phyloP scores from a whole-genome alignment of 2,329 filamentous ascomycete species.

The Aspergillus flavus region DNA sequence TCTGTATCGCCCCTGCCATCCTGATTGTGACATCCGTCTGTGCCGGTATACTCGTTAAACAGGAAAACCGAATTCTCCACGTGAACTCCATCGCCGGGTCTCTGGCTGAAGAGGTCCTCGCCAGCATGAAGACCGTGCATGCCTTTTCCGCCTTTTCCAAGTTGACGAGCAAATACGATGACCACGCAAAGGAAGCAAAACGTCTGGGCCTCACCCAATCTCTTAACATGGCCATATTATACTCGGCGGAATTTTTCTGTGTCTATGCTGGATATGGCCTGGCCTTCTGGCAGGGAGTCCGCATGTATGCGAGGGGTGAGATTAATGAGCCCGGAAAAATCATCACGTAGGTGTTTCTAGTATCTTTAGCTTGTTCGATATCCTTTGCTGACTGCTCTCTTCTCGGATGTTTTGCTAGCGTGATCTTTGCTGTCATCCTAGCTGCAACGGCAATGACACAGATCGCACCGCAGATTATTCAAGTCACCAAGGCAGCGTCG shows the following conservation, averaged over 20 bases:
- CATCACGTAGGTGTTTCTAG: slow-evolving; percentile 21
- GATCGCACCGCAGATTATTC: slow-evolving; percentile 40
- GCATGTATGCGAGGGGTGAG: slow-evolving; percentile 32
- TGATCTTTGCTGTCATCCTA: slow-evolving; percentile 31
- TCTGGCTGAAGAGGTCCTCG: slow-evolving; percentile 53
- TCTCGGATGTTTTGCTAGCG: slow-evolving; percentile 16
- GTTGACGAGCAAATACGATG: slow-evolving; percentile 2
- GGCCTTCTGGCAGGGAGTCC: slow-evolving; percentile 47
- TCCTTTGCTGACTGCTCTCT: background rate
- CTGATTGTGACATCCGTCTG: slow-evolving; percentile 28
- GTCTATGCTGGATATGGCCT: slow-evolving; percentile 62
- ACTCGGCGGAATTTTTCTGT: slow-evolving; percentile 7
- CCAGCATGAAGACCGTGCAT: slow-evolving; percentile 51
- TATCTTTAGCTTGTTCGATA: background rate
- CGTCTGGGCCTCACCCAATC: background rate
- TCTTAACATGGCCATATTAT: slow-evolving; percentile 7
- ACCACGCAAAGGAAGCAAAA: background rate
- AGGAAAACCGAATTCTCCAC: slow-evolving; percentile 29
- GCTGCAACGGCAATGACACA: slow-evolving; percentile 37
- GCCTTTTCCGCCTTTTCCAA: slow-evolving; percentile 46
- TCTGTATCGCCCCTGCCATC: slow-evolving; percentile 51
- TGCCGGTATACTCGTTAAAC: slow-evolving; percentile 23
- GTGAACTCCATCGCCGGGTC: slow-evolving; percentile 50
- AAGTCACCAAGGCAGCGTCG: slow-evolving; percentile 44
- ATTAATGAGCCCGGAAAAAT: slow-evolving; percentile 26